Conservation (phyloP, 2,329 filamentous ascomycete species). For the Exophiala lecanii-corni region DNA sequence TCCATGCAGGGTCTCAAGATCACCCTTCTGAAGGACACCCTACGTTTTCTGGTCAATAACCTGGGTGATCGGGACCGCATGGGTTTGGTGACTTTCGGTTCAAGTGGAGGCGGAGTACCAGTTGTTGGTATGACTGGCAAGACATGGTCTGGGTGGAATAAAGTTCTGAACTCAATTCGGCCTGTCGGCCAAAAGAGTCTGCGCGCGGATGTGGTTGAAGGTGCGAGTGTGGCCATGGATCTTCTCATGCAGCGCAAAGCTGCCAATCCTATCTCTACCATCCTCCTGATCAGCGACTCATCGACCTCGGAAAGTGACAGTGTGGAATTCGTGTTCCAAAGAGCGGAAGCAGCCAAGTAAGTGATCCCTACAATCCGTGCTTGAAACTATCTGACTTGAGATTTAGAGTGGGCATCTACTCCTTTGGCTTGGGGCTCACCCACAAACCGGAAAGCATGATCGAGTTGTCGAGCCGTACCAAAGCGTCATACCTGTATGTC, state of each 20-base stretch:
- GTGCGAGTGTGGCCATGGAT: constrained; percentile 97
- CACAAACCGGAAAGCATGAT: constrained; percentile 99
- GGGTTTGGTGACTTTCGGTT: constrained; percentile 95
- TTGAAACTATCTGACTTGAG: constrained; percentile 24
- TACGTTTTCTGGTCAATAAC: constrained; percentile 85
- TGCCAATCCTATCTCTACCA: constrained; percentile 90
- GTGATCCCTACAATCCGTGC: constrained; percentile 33
- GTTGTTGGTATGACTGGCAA: constrained; percentile 98
- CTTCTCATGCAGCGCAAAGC: constrained; percentile 96
- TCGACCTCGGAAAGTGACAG: constrained; percentile 91
- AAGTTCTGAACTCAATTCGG: constrained; percentile 78
- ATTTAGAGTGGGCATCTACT: constrained; percentile 81
- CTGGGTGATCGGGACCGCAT: constrained; percentile 92
- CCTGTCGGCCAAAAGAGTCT: constrained; percentile 96
- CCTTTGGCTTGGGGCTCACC: constrained; percentile 90
- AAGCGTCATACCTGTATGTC: constrained; percentile 95
- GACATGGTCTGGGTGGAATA: constrained; percentile 85
- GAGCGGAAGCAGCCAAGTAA: constrained; percentile 93
- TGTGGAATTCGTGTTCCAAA: constrained; percentile 94
- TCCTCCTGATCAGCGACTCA: constrained; percentile 94
- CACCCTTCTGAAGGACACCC: constrained; percentile 81
- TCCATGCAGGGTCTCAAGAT: constrained; percentile 99
- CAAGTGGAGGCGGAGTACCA: constrained; percentile 85
- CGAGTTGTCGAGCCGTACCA: constrained; percentile 88
- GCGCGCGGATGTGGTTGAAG: constrained; percentile 92